phyloP scores from a whole-genome alignment of 1,284 basidiomycete genomes.

The Phylloporus gajari region DNA sequence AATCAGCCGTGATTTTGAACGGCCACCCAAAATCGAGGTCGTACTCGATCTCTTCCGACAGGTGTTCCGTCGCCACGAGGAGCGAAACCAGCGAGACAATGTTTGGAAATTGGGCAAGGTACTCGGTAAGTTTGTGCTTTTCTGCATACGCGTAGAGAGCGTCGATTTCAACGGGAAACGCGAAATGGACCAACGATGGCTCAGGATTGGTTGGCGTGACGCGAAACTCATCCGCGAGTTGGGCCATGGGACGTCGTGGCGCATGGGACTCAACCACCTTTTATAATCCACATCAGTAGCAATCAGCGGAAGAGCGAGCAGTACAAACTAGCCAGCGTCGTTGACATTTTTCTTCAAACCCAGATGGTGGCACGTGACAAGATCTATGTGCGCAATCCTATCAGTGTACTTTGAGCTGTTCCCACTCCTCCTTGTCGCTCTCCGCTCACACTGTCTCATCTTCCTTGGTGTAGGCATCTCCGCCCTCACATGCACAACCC shows the following conservation, averaged over 20 bases:
- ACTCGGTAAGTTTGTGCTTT: background rate
- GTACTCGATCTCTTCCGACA: background rate
- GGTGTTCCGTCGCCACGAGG: too few species aligned
- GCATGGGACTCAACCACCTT: background rate
- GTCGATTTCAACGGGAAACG: background rate
- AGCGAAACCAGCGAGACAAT: background rate
- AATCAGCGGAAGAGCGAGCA: background rate
- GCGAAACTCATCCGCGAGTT: background rate
- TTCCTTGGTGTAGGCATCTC: too few species aligned
- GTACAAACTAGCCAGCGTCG: background rate
- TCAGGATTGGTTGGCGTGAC: background rate
- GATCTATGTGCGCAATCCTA: too few species aligned
- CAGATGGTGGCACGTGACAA: too few species aligned
- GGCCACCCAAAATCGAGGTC: background rate
- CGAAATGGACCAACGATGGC: background rate
- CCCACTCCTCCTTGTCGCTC: too few species aligned
- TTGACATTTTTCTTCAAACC: too few species aligned
- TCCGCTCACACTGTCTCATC: too few species aligned
- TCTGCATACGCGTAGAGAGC: too few species aligned
- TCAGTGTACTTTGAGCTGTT: too few species aligned
- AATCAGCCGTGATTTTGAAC: background rate
- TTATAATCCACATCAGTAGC: background rate
- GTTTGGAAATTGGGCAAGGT: background rate
- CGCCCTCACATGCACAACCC: too few species aligned
- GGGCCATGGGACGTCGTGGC: background rate